These are phyloP conservation scores for Hirschfeldia incana DNA, from an alignment of 345 rosid species.

Conservation along the genomic window DNA sequence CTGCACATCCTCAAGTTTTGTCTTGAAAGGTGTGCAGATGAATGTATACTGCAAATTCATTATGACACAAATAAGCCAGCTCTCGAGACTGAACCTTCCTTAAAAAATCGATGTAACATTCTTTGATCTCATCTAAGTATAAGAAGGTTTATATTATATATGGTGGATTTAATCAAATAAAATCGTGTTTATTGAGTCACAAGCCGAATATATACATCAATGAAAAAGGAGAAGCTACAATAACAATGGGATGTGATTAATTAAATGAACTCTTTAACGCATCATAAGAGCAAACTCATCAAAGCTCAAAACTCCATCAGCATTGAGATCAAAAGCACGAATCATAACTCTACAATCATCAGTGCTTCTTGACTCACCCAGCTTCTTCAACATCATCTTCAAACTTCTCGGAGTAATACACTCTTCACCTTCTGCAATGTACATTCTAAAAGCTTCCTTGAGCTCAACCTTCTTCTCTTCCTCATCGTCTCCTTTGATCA, in stretches of 20 bases:
- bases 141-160: neutral
- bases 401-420: conserved; percentile 62
- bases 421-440: conserved; percentile 52
- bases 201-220: neutral
- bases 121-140: neutral
- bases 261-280: conserved; percentile 28
- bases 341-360: conserved; percentile 72
- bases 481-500: conserved; percentile 46
- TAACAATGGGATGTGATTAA: neutral
- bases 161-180: neutral
- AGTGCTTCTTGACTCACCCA: conserved; percentile 51
- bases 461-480: conserved; percentile 52
- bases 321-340: conserved; percentile 59
- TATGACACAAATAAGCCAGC: neutral
- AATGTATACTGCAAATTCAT: neutral
- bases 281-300: conserved; percentile 74
- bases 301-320: conserved; percentile 69
- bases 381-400: conserved; percentile 53
- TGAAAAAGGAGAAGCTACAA: neutral
- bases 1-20: neutral
- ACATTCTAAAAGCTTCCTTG: conserved; percentile 60
- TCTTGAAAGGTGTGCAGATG: neutral
- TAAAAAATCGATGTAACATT: neutral
- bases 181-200: conserved; percentile 10
- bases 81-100: neutral